Base-by-base conservation (phyloP, 495 filamentous ascomycete genomes). In the Hyaloscypha variabilis region DNA sequence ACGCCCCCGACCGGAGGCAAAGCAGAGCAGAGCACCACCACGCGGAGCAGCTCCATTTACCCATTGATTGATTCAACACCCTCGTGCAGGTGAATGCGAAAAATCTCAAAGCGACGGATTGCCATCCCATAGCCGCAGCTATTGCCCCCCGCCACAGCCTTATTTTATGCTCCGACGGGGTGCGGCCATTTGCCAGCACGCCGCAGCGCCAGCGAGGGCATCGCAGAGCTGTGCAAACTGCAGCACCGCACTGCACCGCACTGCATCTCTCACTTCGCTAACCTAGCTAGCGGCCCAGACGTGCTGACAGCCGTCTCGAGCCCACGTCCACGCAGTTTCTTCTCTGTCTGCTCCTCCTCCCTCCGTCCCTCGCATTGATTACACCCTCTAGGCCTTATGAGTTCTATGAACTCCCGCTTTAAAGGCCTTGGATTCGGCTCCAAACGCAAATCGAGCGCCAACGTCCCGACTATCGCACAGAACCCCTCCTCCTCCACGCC, bases 341-440 rank as follows among this genome's bases (percentile, higher is more conserved):
- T 29, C 53, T 58, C 29, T 57, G 30, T 21, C n/a, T 39, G 53
- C 59, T 0, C 31, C 62, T 59, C 53, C 61, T 66, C 56, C 60
- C 65, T 55, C 65, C 60, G 54, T 36, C 63, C 42, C 36, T 62
- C 54, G 39, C 31, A 64, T 56, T 39, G 23, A 51, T 60, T 62
- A 53, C 11, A 14, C 64, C 62, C 65, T 65, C 75, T 72, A 76
- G 64, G 53, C 67, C 80, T 76, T 83, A 87, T 86, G 84, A 84
- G 82, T 79, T 85, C 81, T 76, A 77, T 85, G 83, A 87, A 85
- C 79, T 83, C 81, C 66, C 82, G 83, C 65, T 78, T 86, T 60
- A 85, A 86, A 79, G 76, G 79, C 78, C 81, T 87, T 77, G 71
- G 71, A 61, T 73, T 71, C 68, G 78, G 70, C 69, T 76, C 66